These are phyloP conservation scores for Ophiognomonia clavigignenti-juglandacearum DNA, from an alignment of 2,329 filamentous ascomycete genomes.

Conservation along the genomic window DNA sequence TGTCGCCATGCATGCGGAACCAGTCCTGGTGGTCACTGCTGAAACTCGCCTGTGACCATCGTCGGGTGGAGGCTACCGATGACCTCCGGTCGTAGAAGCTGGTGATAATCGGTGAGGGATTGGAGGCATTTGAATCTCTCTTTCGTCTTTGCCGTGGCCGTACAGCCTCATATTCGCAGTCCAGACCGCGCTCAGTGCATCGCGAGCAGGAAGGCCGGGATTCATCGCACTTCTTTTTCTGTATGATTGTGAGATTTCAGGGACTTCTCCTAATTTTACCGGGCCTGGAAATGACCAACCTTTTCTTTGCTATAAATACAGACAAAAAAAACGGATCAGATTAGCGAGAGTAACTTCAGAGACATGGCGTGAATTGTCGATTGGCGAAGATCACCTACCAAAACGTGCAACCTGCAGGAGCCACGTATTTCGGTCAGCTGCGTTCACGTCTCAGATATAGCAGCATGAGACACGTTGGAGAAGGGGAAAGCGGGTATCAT, in stretches of 20 bases:
- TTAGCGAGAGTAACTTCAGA: slow-evolving; percentile 17
- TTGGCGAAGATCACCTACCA: slow-evolving; percentile 36
- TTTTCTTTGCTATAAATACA: slow-evolving; percentile 44
- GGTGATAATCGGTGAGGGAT: slow-evolving; percentile 16
- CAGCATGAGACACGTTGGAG: slow-evolving; percentile 6
- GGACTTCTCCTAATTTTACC: background rate
- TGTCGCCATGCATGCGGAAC: slow-evolving; percentile 3
- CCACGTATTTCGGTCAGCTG: slow-evolving; percentile 19
- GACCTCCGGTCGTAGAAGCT: slow-evolving; percentile 8
- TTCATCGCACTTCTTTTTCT: slow-evolving; percentile 59
- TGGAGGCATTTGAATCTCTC: slow-evolving; percentile 26
- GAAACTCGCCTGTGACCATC: slow-evolving; percentile 10
- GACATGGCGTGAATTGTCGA: background rate
- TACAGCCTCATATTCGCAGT: slow-evolving; percentile 47
- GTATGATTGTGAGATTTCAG: background rate
- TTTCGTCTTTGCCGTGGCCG: slow-evolving; percentile 36
- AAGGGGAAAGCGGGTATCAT: background rate
- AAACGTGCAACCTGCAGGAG: slow-evolving; percentile 41
- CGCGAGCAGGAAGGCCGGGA: slow-evolving; percentile 45
- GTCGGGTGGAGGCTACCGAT: slow-evolving; percentile 25
- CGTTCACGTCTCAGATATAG: slow-evolving; percentile 16
- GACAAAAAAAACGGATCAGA: background rate
- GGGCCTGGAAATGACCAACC: slow-evolving; percentile 29
- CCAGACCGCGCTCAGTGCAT: slow-evolving; percentile 42
- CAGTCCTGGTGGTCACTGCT: slow-evolving; percentile 12